Evolutionary conservation across 2,329 filamentous ascomycete genomes (phyloP), one percentile per base, ranked within the genome.

Genomic region (Periconia sp.): DNA sequence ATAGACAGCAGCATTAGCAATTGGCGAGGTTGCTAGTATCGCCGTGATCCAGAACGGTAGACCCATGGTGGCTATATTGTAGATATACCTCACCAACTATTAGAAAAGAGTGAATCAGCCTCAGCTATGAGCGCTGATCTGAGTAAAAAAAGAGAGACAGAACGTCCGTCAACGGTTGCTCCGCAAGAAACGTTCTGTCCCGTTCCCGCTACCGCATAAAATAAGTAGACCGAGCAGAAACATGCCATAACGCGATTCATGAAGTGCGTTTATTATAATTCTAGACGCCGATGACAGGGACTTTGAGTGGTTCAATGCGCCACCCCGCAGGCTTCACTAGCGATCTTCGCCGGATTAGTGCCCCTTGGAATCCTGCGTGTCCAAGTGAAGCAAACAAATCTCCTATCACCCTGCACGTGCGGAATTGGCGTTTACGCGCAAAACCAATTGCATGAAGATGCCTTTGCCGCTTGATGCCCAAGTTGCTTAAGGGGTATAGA

Each of bases 1-100:
- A 27, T 27, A 40, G 9, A 52, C 45, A 2, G 45, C 35, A 8
- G 49, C 37, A 17, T 59, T 61, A 15, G 68, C 66, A 30, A 43
- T 57, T 11, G 64, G 45, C 9, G 59, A 58, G 23, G 57, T 56
- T 31, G 61, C 69, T 42, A 69, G 58, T 45, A 66, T 37, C 18
- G 62, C 56, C 20, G 64, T 53, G 35, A 69, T 31, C 64, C 60
- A 68, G 18, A 65, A 44, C 20, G 59, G 41, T n/a, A n/a, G 33
- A 37, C 33, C 33, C 33, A 37, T 37, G 10, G 5, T 37, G 33
- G 13, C 15, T 37, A 37, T 37, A 37, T 13, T 37, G 13, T 37
- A 27, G 6, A 37, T 11, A 3, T 37, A 37, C 14, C 18, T 18
- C 14, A 17, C n/a, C n/a, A n/a, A 14, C 11, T 14, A 6, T 37